phyloP scores from a whole-genome alignment of 2,329 filamentous ascomycete genomes.

The Pestalotiopsis fici region DNA sequence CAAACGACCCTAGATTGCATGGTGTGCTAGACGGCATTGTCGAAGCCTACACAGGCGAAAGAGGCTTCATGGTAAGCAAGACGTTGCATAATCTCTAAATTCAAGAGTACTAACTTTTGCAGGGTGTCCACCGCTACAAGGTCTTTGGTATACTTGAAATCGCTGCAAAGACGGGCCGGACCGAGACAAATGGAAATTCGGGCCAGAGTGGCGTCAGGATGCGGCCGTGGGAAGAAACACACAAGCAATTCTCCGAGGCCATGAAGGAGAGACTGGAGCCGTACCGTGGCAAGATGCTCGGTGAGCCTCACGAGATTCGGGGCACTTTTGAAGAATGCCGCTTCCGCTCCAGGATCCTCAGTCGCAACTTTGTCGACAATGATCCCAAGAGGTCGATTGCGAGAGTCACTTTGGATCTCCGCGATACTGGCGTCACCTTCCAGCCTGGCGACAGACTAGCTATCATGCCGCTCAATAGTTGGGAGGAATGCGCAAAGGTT shows the following conservation, averaged over 20 bases:
- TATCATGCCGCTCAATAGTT: slow-evolving; percentile 55
- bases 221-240: slow-evolving; percentile 52
- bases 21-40: slow-evolving; percentile 56
- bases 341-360: slow-evolving; percentile 46
- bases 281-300: slow-evolving; percentile 43
- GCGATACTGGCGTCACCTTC: slow-evolving; percentile 54
- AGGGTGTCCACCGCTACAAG: slow-evolving; percentile 55
- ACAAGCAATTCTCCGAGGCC: slow-evolving; percentile 50
- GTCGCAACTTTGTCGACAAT: slow-evolving; percentile 44
- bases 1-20: slow-evolving; percentile 49
- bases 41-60: slow-evolving; percentile 55
- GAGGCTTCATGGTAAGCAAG: slow-evolving; percentile 48
- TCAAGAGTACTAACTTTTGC: neutral
- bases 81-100: neutral
- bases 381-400: slow-evolving; percentile 48
- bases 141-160: slow-evolving; percentile 57
- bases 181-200: slow-evolving; percentile 53
- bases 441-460: slow-evolving; percentile 54
- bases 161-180: slow-evolving; percentile 52
- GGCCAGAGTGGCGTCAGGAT: slow-evolving; percentile 41
- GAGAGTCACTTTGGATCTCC: slow-evolving; percentile 51
- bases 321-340: slow-evolving; percentile 57
- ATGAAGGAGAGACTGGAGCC: slow-evolving; percentile 56
- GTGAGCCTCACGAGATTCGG: slow-evolving; percentile 55
- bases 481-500: slow-evolving; percentile 56